phyloP scores from a whole-genome alignment of 2,329 filamentous ascomycete genomes.

The Colletotrichum cordylinicola region DNA sequence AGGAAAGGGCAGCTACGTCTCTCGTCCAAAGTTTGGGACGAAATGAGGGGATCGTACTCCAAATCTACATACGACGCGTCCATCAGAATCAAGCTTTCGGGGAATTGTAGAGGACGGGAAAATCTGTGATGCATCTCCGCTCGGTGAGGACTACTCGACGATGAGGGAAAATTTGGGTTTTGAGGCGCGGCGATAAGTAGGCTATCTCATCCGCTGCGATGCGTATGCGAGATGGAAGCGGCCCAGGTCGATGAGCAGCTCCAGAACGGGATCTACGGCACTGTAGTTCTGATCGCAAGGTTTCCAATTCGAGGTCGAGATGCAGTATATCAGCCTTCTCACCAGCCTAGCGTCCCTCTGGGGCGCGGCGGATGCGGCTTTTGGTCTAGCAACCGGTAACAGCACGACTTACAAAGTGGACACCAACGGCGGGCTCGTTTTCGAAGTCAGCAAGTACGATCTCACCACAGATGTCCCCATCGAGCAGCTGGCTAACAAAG shows the following conservation, averaged over 20 bases:
- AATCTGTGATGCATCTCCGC: neutral
- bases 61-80: neutral
- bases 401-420: conserved; percentile 26
- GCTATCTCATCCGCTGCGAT: neutral
- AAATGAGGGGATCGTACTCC: neutral
- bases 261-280: neutral
- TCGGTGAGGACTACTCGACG: neutral
- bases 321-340: neutral
- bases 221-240: neutral
- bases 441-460: conserved; percentile 26
- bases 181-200: neutral
- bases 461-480: too few species aligned
- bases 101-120: neutral
- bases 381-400: conserved; percentile 4
- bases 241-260: neutral
- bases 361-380: neutral
- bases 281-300: neutral
- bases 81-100: neutral
- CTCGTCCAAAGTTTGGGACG: neutral
- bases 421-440: conserved; percentile 28
- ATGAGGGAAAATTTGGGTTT: neutral
- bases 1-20: neutral
- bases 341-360: neutral
- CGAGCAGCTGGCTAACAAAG: conserved; percentile 23
- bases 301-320: neutral